These are phyloP conservation scores for Blastobotrys chiropterorum DNA, from an alignment of 805 yeast genomes.

Conservation along the genomic window DNA sequence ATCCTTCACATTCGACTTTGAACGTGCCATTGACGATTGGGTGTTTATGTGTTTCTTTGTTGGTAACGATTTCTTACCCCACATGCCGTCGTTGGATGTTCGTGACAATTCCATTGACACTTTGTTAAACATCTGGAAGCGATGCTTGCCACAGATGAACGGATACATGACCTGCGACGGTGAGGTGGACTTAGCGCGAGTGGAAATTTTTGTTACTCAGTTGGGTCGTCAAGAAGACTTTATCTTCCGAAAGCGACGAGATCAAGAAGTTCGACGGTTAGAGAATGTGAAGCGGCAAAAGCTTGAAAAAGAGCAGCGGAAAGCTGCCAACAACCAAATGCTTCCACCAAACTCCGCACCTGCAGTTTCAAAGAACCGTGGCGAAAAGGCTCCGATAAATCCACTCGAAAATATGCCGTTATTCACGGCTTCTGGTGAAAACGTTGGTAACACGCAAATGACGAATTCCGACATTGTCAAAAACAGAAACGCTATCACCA, in stretches of 20 bases:
- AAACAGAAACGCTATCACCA: constrained; percentile 52
- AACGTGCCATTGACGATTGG: constrained; percentile 98
- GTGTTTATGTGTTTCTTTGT: constrained; percentile 97
- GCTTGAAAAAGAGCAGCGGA: constrained; percentile 28
- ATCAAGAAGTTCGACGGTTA: constrained; percentile 61
- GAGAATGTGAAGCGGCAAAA: constrained; percentile 58
- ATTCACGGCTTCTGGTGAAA: constrained; percentile 67
- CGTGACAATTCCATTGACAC: constrained; percentile 89
- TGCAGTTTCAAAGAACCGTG: constrained; percentile 47
- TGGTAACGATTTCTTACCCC: constrained; percentile 98
- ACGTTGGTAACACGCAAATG: constrained; percentile 61
- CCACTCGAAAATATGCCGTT: constrained; percentile 71
- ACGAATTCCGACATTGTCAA: constrained; percentile 66
- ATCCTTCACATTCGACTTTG: constrained; percentile 76
- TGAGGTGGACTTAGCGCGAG: constrained; percentile 63
- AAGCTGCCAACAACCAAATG: constrained; percentile 7
- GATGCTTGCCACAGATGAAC: constrained; percentile 54
- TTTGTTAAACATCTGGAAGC: constrained; percentile 78
- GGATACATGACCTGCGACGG: constrained; percentile 92
- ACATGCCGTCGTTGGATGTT: constrained; percentile 88
- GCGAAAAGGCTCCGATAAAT: constrained; percentile 65
- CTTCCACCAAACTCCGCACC: constrained; percentile 6
- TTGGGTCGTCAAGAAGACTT: constrained; percentile 71
- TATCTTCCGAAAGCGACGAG: constrained; percentile 65
- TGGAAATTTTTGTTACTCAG: constrained; percentile 58